Base-by-base conservation (phyloP, 2,329 filamentous ascomycete species). In the Arthrobotrys musiformis region DNA sequence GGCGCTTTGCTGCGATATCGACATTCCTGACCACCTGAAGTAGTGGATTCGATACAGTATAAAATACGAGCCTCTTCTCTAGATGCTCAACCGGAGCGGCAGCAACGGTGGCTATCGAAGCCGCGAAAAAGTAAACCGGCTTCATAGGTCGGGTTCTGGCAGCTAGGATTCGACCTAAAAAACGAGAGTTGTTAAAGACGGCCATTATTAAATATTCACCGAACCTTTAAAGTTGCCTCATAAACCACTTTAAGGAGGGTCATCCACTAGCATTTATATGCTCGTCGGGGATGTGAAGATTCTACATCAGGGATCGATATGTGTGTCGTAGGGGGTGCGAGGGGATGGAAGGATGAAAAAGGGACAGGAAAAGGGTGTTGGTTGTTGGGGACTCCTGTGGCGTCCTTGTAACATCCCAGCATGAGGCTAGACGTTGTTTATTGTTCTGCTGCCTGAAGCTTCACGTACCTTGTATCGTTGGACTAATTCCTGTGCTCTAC, bases 1-100 rank as follows among this genome's bases (percentile, higher is more conserved):
- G 42, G n/a, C 50, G 50, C 35, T 77, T 77, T 9, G 60, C 61
- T 1, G 30, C 4, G 7, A 77, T 61, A 24, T 50, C 69, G 11
- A 37, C 19, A 4, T 33, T 19, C 13, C 69, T 26, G 24, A 67
- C 22, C 15, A 22, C 40, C 5, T 48, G 44, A n/a, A 50, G 19
- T 11, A 37, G 13, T 46, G 30, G 33, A 28, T 15, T 54, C 19
- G 52, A 37, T 37, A 33, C 46, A 24, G 22, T 48, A 46, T 33
- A 64, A 13, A 46, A 50, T 3, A 26, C 28, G 28, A 35, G 40
- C 37, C 8, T 33, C 22, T 50, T 42, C 19, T 42, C 56, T 9
- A 42, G 11, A 13, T 52, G 37, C 9, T 17, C 9, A 24, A 73
- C 4, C 1, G 69, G 69, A 61, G 30, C 50, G 0, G 61, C 61